Evolutionary conservation across 2,329 filamentous ascomycete genomes (phyloP).

Genomic region (Alternaria gansuensis): DNA sequence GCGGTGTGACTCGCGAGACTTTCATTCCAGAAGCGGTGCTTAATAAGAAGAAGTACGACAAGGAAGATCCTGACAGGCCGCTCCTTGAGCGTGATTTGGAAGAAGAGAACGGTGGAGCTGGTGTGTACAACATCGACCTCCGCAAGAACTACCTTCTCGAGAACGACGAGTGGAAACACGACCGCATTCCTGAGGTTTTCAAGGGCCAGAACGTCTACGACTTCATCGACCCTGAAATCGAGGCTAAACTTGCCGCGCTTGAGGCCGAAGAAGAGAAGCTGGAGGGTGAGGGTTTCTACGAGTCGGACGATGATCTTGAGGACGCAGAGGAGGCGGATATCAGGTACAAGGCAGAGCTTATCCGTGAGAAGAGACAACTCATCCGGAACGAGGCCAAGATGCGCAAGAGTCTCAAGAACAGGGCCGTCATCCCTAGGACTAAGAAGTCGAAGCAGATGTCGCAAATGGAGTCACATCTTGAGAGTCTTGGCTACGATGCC

Average conservation of each 20-base stretch:
- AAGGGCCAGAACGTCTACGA: slow-evolving; percentile 98
- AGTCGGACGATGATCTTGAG: slow-evolving; percentile 75
- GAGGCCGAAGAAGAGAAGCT: slow-evolving; percentile 96
- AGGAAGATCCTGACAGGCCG: slow-evolving; percentile 82
- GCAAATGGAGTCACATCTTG: slow-evolving; percentile 85
- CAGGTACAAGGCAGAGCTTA: slow-evolving; percentile 89
- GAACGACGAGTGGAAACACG: slow-evolving; percentile 92
- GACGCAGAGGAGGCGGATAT: slow-evolving; percentile 90
- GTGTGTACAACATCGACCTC: slow-evolving; percentile 94
- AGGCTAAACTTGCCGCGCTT: slow-evolving; percentile 86
- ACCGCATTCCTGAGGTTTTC: slow-evolving; percentile 92
- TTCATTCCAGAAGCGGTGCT: slow-evolving; percentile 89
- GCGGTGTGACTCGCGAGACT: slow-evolving; percentile 77
- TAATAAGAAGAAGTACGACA: slow-evolving; percentile 86
- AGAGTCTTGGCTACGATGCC: slow-evolving; percentile 85
- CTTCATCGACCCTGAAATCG: slow-evolving; percentile 96
- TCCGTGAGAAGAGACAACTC: slow-evolving; percentile 90
- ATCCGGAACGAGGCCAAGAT: slow-evolving; percentile 95
- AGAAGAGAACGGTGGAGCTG: slow-evolving; percentile 90
- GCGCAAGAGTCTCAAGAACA: slow-evolving; percentile 97
- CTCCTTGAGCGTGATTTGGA: slow-evolving; percentile 86
- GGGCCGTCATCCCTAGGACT: slow-evolving; percentile 88
- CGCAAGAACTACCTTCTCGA: slow-evolving; percentile 87
- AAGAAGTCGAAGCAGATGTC: slow-evolving; percentile 82
- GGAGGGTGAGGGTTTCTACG: slow-evolving; percentile 91